A percentile compares a stretch with the other conserved stretches of the same genome.
phyloP scores from a whole-genome alignment of 805 yeast species.

The Hanseniaspora meyeri region DNA sequence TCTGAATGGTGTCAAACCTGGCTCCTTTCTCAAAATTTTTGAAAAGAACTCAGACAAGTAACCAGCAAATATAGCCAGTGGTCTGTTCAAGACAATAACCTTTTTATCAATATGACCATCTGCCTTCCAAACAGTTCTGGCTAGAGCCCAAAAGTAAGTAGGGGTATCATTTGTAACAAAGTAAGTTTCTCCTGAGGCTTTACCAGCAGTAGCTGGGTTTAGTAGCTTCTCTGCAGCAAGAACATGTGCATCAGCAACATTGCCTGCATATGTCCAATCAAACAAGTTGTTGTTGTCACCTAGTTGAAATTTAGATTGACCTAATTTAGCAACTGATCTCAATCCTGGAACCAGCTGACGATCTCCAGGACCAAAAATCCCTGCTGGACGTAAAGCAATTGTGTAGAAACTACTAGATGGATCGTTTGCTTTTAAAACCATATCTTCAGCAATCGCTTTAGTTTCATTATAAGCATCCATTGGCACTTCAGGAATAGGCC shows the following conservation, averaged over 20 bases:
- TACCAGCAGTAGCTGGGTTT: conserved; percentile 30
- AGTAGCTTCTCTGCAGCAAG: conserved; percentile 73
- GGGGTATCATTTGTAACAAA: conserved; percentile 91
- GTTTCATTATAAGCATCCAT: conserved; percentile 97
- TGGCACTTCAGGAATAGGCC: conserved; percentile 83
- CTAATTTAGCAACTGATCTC: conserved; percentile 64
- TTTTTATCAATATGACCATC: conserved; percentile 71
- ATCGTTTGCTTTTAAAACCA: conserved; percentile 64
- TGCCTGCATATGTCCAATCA: conserved; percentile 97
- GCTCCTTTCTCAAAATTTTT: conserved; percentile 62
- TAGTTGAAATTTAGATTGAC: conserved; percentile 83
- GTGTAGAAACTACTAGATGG: conserved; percentile 49
- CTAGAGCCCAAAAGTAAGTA: conserved; percentile 91
- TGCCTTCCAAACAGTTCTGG: conserved; percentile 93
- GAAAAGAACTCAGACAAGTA: conserved; percentile 67
- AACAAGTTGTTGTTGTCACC: conserved; percentile 90
- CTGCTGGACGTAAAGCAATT: conserved; percentile 89
- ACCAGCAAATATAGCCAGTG: conserved; percentile 72
- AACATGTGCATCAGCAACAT: conserved; percentile 93
- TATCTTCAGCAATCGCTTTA: conserved; percentile 78
- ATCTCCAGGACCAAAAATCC: conserved; percentile 97
- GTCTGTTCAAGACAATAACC: conserved; percentile 56
- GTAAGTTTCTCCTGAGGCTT: conserved; percentile 74
- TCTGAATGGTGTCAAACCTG: conserved; percentile 92
- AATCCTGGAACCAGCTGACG: conserved; percentile 91